A percentile compares a stretch with the other conserved stretches of the same genome.
These are phyloP conservation scores for Hirsutella minnesotensis DNA, from an alignment of 2,329 filamentous ascomycete genomes.

Conservation along the genomic window DNA sequence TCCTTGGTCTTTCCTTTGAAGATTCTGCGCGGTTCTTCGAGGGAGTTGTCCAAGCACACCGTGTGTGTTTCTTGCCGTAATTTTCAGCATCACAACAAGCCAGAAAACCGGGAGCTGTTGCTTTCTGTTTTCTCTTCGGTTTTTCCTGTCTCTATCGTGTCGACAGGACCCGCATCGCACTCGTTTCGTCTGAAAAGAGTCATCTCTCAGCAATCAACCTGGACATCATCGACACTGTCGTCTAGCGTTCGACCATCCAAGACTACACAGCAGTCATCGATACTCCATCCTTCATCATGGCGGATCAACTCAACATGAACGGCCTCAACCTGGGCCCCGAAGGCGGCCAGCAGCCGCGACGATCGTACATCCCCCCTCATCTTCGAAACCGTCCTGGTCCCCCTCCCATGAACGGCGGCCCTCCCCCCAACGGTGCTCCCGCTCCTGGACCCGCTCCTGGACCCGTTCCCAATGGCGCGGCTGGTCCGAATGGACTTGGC, in stretches of 20 bases:
- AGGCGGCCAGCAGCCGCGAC: conserved; percentile 26
- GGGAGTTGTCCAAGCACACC: conserved; percentile 21
- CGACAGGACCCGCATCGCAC: conserved; percentile 15
- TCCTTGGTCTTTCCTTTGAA: conserved; percentile 36
- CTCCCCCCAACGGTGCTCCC: conserved; percentile 3
- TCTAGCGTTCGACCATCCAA: neutral
- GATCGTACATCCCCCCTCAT: conserved; percentile 79
- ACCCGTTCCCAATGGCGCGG: conserved; percentile 11
- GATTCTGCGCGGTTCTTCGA: conserved; percentile 30
- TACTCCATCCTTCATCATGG: conserved; percentile 44
- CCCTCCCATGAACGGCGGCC: conserved; percentile 7
- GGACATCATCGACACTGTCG: neutral
- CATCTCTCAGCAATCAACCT: neutral
- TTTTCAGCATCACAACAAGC: conserved; percentile 11
- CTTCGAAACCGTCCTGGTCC: conserved; percentile 44
- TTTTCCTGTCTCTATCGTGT: conserved; percentile 17
- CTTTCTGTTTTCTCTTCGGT: conserved; percentile 22
- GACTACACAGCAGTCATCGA: conserved; percentile 9
- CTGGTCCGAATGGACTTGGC: conserved; percentile 24
- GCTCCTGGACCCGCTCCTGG: too few species aligned
- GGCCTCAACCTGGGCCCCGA: conserved; percentile 52
- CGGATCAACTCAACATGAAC: conserved; percentile 74
- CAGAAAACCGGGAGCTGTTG: conserved; percentile 19
- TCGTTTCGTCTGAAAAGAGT: conserved; percentile 18
- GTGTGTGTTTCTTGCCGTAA: conserved; percentile 18